These are phyloP conservation scores for Triticum timopheevii DNA, from an alignment of 176 grass and related monocot species.

Conservation along the genomic window DNA sequence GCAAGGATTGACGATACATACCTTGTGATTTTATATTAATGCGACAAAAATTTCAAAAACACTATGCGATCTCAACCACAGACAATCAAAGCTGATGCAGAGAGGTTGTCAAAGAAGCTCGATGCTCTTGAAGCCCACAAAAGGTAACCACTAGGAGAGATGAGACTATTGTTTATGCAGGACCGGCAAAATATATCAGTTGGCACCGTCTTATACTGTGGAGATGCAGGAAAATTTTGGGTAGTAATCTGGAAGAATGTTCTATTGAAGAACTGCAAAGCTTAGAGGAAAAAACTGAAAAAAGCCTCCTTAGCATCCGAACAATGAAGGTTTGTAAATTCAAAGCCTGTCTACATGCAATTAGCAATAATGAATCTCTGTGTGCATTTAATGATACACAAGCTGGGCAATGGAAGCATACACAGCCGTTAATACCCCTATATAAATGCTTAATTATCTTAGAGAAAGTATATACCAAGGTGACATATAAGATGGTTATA, in stretches of 20 bases:
- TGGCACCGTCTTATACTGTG: neutral
- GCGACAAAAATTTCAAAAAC: too few relatives aligned
- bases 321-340: conserved; percentile 47
- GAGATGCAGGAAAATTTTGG: conserved; percentile 53
- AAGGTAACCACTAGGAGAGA: conserved; percentile 15
- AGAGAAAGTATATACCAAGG: too few relatives aligned
- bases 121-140: conserved; percentile 59
- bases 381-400: too few relatives aligned
- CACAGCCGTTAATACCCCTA: neutral
- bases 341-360: too few relatives aligned
- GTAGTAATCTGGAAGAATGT: conserved; percentile 58
- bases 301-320: conserved; percentile 46
- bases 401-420: neutral
- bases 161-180: neutral
- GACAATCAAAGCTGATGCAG: conserved; percentile 57
- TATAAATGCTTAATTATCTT: too few relatives aligned
- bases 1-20: too few relatives aligned
- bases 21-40: neutral
- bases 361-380: too few relatives aligned
- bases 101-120: conserved; percentile 52
- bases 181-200: neutral
- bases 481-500: too few relatives aligned
- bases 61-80: too few relatives aligned
- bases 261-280: conserved; percentile 56
- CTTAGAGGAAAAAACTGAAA: conserved; percentile 49